These are phyloP conservation scores for Lolium multiflorum DNA, from an alignment of 176 grass and related monocot genomes.

Conservation along the genomic window DNA sequence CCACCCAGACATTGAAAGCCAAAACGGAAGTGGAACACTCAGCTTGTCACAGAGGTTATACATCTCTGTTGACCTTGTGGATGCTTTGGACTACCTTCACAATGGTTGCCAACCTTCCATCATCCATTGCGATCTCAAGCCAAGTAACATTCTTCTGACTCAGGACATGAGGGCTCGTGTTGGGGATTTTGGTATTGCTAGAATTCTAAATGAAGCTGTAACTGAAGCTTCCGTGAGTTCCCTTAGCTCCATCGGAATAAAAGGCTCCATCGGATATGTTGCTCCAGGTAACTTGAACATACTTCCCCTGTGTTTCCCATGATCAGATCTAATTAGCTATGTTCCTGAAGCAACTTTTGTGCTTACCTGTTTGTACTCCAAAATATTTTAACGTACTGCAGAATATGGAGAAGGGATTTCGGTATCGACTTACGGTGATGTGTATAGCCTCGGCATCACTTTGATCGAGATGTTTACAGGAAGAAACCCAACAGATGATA, in stretches of 20 bases:
- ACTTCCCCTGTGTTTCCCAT: background rate
- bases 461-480: conserved; percentile 28
- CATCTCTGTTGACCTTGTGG: conserved; percentile 25
- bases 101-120: conserved; percentile 34
- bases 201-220: conserved; percentile 34
- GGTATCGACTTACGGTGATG: conserved; percentile 14
- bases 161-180: conserved; percentile 49
- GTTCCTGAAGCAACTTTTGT: background rate
- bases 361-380: background rate
- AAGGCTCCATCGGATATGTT: conserved; percentile 59
- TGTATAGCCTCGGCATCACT: conserved; percentile 19
- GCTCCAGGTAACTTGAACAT: conserved; percentile 44
- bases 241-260: conserved; percentile 41
- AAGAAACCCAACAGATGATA: conserved; percentile 1
- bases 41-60: conserved; percentile 34
- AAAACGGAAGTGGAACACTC: background rate
- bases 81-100: conserved; percentile 46
- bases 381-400: conserved; percentile 5
- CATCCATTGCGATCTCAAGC: conserved; percentile 68
- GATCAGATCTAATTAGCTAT: background rate
- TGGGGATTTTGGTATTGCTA: conserved; percentile 57
- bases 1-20: conserved; percentile 10
- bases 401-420: conserved; percentile 18
- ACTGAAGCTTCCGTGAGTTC: background rate
- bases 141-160: conserved; percentile 67